These are phyloP conservation scores for Trichoderma arundinaceum DNA, from an alignment of 2,329 filamentous ascomycete species.

Conservation along the genomic window DNA sequence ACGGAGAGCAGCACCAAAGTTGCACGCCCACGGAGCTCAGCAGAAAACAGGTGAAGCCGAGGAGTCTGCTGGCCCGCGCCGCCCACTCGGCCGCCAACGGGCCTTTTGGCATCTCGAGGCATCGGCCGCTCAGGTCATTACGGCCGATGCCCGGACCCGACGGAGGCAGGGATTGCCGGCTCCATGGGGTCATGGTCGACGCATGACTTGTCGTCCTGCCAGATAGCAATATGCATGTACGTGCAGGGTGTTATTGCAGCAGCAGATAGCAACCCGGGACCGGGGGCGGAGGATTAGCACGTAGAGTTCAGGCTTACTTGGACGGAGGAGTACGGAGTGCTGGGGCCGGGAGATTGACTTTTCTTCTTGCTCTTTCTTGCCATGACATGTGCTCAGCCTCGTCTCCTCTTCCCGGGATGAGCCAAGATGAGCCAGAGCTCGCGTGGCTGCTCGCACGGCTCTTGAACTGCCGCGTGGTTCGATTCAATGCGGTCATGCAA, in stretches of 20 bases:
- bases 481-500: no score
- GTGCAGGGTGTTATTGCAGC: constrained; percentile 12
- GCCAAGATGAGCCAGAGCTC: constrained; percentile 10
- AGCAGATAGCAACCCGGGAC: neutral
- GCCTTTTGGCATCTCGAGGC: neutral
- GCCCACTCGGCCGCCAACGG: constrained; percentile 6
- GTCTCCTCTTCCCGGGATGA: constrained; percentile 9
- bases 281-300: constrained; percentile 13
- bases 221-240: constrained; percentile 25
- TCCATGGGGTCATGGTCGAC: constrained; percentile 9
- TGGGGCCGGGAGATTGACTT: neutral
- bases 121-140: constrained; percentile 17
- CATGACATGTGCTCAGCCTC: neutral
- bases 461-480: no score
- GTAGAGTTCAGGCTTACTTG: constrained; percentile 3
- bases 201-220: constrained; percentile 23
- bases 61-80: constrained; percentile 11
- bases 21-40: no score
- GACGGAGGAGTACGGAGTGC: no score
- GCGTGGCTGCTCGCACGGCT: constrained; percentile 10
- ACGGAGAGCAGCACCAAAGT: no score
- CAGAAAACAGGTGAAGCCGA: neutral
- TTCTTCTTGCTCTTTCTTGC: neutral
- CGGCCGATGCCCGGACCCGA: constrained; percentile 20
- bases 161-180: constrained; percentile 9